A percentile compares a stretch with the other conserved stretches of the same genome.
These are phyloP conservation scores for Tolypocladium inflatum DNA, from an alignment of 2,329 filamentous ascomycete genomes.

Conservation along the genomic window DNA sequence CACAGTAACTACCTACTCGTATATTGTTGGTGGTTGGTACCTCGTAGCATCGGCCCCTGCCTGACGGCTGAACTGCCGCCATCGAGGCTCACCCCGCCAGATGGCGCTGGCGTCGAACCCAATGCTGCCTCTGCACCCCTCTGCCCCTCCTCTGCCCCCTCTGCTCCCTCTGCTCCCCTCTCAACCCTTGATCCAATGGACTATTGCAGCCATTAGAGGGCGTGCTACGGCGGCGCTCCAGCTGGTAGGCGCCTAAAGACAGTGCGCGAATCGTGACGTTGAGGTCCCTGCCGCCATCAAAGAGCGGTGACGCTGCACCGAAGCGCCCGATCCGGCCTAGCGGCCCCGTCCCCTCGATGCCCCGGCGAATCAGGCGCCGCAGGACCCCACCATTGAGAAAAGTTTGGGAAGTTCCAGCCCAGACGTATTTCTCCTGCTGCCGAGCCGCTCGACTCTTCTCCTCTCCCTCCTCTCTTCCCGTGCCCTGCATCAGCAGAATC, in stretches of 20 bases:
- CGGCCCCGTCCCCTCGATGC: neutral
- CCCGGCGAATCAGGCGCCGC: constrained; percentile 9
- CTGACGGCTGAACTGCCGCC: neutral
- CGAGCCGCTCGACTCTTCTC: constrained; percentile 2
- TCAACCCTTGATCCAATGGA: neutral
- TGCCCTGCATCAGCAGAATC: constrained; percentile 19
- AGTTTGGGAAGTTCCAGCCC: constrained; percentile 7
- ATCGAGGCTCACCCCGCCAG: neutral
- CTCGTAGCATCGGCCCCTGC: too few relatives aligned
- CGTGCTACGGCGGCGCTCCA: neutral
- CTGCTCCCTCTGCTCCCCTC: too few relatives aligned
- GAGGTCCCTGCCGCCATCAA: neutral
- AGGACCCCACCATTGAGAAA: constrained; percentile 11
- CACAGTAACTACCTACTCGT: too few relatives aligned
- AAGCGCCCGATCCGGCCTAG: constrained; percentile 3
- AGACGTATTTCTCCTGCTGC: constrained; percentile 5
- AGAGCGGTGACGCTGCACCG: constrained; percentile 5
- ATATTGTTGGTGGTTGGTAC: too few relatives aligned
- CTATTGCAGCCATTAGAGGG: neutral
- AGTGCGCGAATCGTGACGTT: neutral
- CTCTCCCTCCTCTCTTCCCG: constrained; percentile 10
- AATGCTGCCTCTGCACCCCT: neutral
- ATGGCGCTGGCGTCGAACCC: neutral
- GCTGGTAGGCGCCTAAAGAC: neutral
- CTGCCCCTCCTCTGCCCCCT: too few relatives aligned